Evolutionary conservation across 1,284 basidiomycete species (phyloP).

Genomic region (Xanthoconium separans): DNA sequence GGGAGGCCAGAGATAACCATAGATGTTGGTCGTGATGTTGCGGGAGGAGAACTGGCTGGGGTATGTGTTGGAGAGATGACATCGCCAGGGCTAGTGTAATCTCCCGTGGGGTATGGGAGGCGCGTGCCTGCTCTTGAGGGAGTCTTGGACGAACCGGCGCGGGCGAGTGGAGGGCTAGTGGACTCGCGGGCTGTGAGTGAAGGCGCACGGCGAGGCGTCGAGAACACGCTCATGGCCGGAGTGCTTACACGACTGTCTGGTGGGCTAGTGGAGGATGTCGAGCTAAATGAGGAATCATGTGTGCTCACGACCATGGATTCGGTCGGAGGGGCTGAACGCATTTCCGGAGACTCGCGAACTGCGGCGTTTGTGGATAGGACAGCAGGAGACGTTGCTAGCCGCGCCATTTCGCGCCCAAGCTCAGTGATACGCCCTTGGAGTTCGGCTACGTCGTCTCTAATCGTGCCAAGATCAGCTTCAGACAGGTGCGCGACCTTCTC

Average conservation of each 20-base stretch:
- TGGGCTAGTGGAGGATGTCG: constrained; percentile 23
- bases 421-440: constrained; percentile 70
- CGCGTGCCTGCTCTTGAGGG: constrained; percentile 45
- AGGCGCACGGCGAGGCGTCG: constrained; percentile 34
- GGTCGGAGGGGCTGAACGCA: constrained; percentile 40
- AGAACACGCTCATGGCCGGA: constrained; percentile 19
- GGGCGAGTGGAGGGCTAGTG: constrained; percentile 62
- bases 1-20: constrained; percentile 32
- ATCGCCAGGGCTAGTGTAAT: constrained; percentile 63
- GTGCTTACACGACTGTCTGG: constrained; percentile 16
- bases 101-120: constrained; percentile 76
- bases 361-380: constrained; percentile 55
- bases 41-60: constrained; percentile 56
- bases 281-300: constrained; percentile 27
- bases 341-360: constrained; percentile 42
- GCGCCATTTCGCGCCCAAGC: constrained; percentile 75
- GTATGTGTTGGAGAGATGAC: constrained; percentile 46
- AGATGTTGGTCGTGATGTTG: constrained; percentile 25
- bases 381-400: constrained; percentile 55
- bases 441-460: constrained; percentile 67
- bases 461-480: constrained; percentile 39
- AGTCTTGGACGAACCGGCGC: constrained; percentile 20
- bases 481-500: constrained; percentile 5
- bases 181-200: constrained; percentile 54
- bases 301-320: constrained; percentile 38